Evolutionary conservation across 495 filamentous ascomycete genomes (phyloP).

Genomic region (Thermochaetoides thermophila): DNA sequence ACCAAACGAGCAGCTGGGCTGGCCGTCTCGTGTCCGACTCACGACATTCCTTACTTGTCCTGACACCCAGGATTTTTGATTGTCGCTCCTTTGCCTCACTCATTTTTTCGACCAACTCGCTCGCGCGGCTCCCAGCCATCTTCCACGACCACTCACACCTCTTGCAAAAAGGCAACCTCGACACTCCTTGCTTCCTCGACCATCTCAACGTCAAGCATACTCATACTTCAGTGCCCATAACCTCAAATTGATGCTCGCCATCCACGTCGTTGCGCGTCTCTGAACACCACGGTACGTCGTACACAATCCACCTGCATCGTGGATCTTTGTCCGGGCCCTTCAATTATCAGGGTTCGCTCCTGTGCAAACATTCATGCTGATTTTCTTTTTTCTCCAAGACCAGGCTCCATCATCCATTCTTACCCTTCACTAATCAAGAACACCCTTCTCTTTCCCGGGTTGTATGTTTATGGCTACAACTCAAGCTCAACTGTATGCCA

Average conservation of each 20-base stretch:
- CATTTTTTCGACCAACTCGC: neutral
- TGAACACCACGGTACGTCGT: constrained; percentile 27
- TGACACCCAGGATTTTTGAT: constrained; percentile 8
- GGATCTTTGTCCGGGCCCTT: constrained; percentile 13
- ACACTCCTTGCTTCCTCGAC: constrained; percentile 4
- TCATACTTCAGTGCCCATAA: constrained; percentile 4
- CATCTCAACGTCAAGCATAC: too few relatives aligned
- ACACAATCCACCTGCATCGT: constrained; percentile 15
- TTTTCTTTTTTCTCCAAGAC: constrained; percentile 10
- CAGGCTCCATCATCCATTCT: constrained; percentile 16
- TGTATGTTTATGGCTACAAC: constrained; percentile 25
- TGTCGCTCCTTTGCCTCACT: constrained; percentile 13
- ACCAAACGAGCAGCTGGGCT: too few relatives aligned
- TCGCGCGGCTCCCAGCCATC: constrained; percentile 4
- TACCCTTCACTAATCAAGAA: constrained; percentile 25
- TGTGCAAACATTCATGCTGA: constrained; percentile 22
- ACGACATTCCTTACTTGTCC: constrained; percentile 31
- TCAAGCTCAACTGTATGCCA: constrained; percentile 28
- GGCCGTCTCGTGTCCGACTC: constrained; percentile 28
- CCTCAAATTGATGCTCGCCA: constrained; percentile 7
- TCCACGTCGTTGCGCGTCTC: constrained; percentile 17
- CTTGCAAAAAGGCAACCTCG: too few relatives aligned
- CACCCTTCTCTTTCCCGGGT: constrained; percentile 14
- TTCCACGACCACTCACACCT: too few relatives aligned
- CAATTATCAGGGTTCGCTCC: constrained; percentile 10